Conservation (phyloP, 1,284 basidiomycete species). For the Athelia sp. region DNA sequence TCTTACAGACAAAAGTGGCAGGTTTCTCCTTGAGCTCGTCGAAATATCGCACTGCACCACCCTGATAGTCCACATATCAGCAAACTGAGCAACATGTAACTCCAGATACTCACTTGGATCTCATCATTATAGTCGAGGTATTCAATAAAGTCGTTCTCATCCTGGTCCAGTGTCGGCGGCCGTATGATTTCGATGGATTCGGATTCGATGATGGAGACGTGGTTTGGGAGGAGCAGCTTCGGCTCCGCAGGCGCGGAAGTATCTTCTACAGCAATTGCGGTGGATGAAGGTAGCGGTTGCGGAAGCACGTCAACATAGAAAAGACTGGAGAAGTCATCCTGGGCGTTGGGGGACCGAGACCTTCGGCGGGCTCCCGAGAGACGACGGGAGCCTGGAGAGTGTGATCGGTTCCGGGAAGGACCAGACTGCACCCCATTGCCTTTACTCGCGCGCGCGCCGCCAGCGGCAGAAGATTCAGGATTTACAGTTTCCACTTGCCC, state of each 20-base stretch:
- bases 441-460: not conserved
- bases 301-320: constrained; percentile 55
- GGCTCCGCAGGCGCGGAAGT: constrained; percentile 1
- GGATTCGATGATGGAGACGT: constrained; percentile 50
- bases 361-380: not conserved
- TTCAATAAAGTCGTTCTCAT: constrained; percentile 60
- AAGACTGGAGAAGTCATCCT: constrained; percentile 20
- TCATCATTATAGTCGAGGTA: constrained; percentile 68
- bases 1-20: constrained; percentile 58
- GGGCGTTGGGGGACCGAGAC: constrained; percentile 2
- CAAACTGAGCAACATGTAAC: not conserved
- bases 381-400: not conserved
- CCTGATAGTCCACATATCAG: constrained; percentile 15
- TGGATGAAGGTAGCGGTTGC: constrained; percentile 13
- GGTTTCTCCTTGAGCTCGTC: constrained; percentile 40
- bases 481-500: not conserved
- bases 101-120: constrained; percentile 35
- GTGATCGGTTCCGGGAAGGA: not conserved
- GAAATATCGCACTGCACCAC: constrained; percentile 57
- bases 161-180: constrained; percentile 29
- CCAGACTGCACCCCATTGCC: not conserved
- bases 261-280: constrained; percentile 2
- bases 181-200: constrained; percentile 41
- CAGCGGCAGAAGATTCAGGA: not conserved
- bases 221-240: constrained; percentile 44